Evolutionary conservation across 352 stramenopile species (phyloP), one percentile per base, ranked within the genome.

Genomic region (Lagenidium giganteum): DNA sequence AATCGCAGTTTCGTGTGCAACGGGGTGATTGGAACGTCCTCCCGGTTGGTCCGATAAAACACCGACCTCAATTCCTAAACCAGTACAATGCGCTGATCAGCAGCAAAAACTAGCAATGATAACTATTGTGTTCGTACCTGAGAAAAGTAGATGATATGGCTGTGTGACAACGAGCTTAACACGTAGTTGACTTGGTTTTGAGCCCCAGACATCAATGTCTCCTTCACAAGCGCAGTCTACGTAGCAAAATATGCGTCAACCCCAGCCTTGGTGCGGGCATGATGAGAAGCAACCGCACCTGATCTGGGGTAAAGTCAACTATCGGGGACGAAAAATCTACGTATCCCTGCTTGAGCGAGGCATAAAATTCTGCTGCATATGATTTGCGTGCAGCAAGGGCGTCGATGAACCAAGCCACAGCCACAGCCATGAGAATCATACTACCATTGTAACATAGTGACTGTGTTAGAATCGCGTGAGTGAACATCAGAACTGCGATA

Each of bases 151-250:
- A 67, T 63, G 39, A 93, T 84, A 42, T 93, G 81, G 26, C 78
- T 57, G 16, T 83, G 68, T 0, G 75, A 83, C 12, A 93, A 53
- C 14, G 75, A 91, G 42, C 77, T 91, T 21, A 93, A 55, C 4
- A 91, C 81, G 31, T 88, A 93, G 40, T 88, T 86, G n/a, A 87
- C 79, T 78, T 91, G 82, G 42, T 90, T 86, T 40, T 85, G 71
- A 6, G 72, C 80, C 16, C 79, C 79, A 28, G 70, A 72, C 1
- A 86, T 61, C 11, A 94, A 53, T 5, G 75, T 91, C 46, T 86
- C 73, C 45, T 91, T 90, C 21, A 94, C 79, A 5, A 94, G 60
- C 8, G 70, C 37, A 27, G 90, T 83, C 78, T 93, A 20, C 2
- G 35, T 27, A 3, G 13, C 26, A 47, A 7, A 35, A 41, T 22